A percentile compares a stretch with the other conserved stretches of the same genome.
Evolutionary conservation across 352 stramenopile species (phyloP).

Genomic region (Pythium sukuiense): DNA sequence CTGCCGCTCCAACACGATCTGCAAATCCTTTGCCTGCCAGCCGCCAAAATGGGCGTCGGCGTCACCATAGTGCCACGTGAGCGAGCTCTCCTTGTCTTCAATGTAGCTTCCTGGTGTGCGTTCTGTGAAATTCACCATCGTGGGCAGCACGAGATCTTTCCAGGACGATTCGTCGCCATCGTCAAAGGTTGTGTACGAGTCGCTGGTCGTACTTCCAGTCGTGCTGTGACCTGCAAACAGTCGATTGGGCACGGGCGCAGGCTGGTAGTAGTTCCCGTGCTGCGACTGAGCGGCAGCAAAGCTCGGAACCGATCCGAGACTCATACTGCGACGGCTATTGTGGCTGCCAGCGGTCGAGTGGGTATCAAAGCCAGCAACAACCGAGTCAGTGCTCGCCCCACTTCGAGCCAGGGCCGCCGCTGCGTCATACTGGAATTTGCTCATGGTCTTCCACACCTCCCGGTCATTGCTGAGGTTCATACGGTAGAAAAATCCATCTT

Average conservation of each 20-base stretch:
- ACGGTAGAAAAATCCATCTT: slow-evolving; percentile 79
- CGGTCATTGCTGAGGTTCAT: slow-evolving; percentile 74
- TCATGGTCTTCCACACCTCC: slow-evolving; percentile 83
- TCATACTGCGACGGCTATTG: slow-evolving; percentile 22
- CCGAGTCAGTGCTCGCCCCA: slow-evolving; percentile 5
- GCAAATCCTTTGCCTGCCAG: slow-evolving; percentile 90
- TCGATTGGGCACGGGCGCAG: slow-evolving; percentile 6
- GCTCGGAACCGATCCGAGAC: slow-evolving; percentile 18
- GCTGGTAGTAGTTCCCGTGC: slow-evolving; percentile 12
- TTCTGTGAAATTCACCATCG: slow-evolving; percentile 78
- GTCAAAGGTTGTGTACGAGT: slow-evolving; percentile 4
- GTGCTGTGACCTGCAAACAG: slow-evolving; percentile 2
- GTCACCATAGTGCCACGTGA: slow-evolving; percentile 89
- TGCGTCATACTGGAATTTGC: slow-evolving; percentile 79
- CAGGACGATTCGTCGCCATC: slow-evolving; percentile 67
- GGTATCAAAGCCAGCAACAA: slow-evolving; percentile 2
- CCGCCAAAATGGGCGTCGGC: slow-evolving; percentile 83
- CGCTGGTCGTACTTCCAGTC: not conserved
- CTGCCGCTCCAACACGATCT: slow-evolving; percentile 87
- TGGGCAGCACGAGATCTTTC: slow-evolving; percentile 79
- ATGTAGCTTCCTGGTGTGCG: slow-evolving; percentile 79
- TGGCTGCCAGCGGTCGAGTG: slow-evolving; percentile 10
- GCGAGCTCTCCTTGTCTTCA: slow-evolving; percentile 82
- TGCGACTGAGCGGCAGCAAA: slow-evolving; percentile 7
- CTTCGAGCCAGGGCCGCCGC: slow-evolving; percentile 26